A percentile compares a stretch with the other conserved stretches of the same genome.
phyloP scores from a whole-genome alignment of 768 basidiomycete genomes.

The Lepiota brunneoincarnata region DNA sequence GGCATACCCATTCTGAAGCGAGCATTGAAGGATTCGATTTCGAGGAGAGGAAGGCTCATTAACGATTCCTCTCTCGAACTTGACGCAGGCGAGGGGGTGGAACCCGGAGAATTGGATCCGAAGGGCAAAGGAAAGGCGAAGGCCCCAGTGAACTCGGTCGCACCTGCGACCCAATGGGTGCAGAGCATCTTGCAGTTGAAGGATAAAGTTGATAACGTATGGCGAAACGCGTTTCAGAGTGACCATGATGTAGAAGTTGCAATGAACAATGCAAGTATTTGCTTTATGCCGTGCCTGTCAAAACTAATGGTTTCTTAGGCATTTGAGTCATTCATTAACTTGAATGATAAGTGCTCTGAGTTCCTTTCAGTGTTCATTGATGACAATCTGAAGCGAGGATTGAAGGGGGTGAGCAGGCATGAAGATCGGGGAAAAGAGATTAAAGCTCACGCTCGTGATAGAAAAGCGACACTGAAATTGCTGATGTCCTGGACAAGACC shows the following conservation, averaged over 20 bases:
- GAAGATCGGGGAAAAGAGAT: background rate
- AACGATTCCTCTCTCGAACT: slow-evolving; percentile 57
- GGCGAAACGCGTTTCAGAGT: slow-evolving; percentile 64
- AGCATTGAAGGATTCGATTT: slow-evolving; percentile 69
- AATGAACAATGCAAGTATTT: slow-evolving; percentile 71
- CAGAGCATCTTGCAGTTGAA: slow-evolving; percentile 88
- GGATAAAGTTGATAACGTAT: slow-evolving; percentile 82
- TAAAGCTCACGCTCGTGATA: slow-evolving; percentile 25
- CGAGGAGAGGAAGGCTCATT: slow-evolving; percentile 73
- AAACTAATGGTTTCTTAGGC: slow-evolving; percentile 50
- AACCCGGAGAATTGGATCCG: slow-evolving; percentile 31
- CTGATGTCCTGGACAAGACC: slow-evolving; percentile 88
- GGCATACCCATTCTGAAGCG: slow-evolving; percentile 66
- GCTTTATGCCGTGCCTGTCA: background rate
- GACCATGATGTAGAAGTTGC: slow-evolving; percentile 79
- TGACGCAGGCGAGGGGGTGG: slow-evolving; percentile 33
- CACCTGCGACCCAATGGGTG: slow-evolving; percentile 89
- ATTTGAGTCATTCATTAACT: slow-evolving; percentile 89
- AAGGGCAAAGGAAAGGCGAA: slow-evolving; percentile 49
- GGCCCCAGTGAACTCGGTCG: slow-evolving; percentile 36
- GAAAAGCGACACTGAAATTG: slow-evolving; percentile 96
- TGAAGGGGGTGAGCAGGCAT: slow-evolving; percentile 75
- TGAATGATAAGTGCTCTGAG: slow-evolving; percentile 84
- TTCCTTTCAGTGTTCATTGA: slow-evolving; percentile 97
- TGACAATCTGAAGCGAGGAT: slow-evolving; percentile 90